phyloP scores from a whole-genome alignment of 768 basidiomycete species.

The Austroboletus eburneus region DNA sequence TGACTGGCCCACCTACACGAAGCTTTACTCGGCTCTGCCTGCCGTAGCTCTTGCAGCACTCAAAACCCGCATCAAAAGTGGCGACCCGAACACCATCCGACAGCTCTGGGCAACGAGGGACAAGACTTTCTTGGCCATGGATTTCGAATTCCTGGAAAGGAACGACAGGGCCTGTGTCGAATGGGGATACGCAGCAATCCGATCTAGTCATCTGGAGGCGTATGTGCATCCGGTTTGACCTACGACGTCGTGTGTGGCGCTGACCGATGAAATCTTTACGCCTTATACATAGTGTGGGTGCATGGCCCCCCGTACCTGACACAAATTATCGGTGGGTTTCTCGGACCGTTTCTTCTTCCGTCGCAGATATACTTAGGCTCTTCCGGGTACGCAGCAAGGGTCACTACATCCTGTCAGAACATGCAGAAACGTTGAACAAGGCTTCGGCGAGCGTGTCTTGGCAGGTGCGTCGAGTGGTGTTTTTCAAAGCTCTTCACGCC shows the following conservation, averaged over 20 bases:
- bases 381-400: conserved; percentile 48
- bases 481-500: conserved; percentile 4
- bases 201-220: conserved; percentile 69
- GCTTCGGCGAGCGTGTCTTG: conserved; percentile 62
- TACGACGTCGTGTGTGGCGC: background rate
- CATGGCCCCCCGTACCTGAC: conserved; percentile 77
- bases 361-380: conserved; percentile 1
- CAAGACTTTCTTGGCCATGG: conserved; percentile 71
- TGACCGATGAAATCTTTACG: background rate
- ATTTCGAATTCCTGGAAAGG: conserved; percentile 74
- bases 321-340: conserved; percentile 65
- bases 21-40: conserved; percentile 65
- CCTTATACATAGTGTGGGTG: conserved; percentile 43
- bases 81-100: conserved; percentile 60
- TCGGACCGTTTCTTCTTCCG: background rate
- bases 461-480: conserved; percentile 50
- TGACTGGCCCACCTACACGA: conserved; percentile 66
- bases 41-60: conserved; percentile 62
- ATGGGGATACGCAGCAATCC: conserved; percentile 79
- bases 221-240: conserved; percentile 37
- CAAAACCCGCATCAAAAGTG: conserved; percentile 59
- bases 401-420: conserved; percentile 71
- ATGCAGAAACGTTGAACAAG: conserved; percentile 62
- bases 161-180: conserved; percentile 66
- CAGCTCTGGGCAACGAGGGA: conserved; percentile 67